Evolutionary conservation across 768 basidiomycete genomes (phyloP), one percentile per base, ranked within the genome.

Genomic region (Kockovaella imperatae): DNA sequence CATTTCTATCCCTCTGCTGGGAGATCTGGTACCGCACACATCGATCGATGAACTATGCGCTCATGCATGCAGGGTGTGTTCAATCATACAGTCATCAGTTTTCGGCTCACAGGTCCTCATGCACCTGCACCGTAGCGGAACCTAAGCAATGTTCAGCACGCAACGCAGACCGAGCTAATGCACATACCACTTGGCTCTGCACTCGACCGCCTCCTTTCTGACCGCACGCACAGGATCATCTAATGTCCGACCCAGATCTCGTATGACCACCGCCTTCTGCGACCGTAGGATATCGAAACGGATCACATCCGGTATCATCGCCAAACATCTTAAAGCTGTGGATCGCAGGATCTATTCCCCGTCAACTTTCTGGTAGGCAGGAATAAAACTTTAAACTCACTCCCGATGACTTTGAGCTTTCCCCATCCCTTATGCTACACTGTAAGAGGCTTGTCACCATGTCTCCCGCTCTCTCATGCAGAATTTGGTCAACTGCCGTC

Each of bases 161-260:
- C n/a, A n/a, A n/a, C n/a, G n/a, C n/a, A n/a, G n/a, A n/a, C n/a
- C n/a, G n/a, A n/a, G n/a, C n/a, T n/a, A n/a, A n/a, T n/a, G n/a
- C 8, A 51, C 54, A 39, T 50, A 75, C 75, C 75, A 76, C 38
- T 54, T 56, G 1, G 72, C 65, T 34, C 83, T 62, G 28, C 88
- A 83, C 57, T 88, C 82, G 2, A 97, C 95, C 1, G 90, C 93
- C 60, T 86, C 87, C 59, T 80, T 83, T 45, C 95, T 77, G 6
- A 99, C 90, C 2, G 73, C 72, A 50, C 85, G 76, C 65, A 83
- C 84, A n/a, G 86, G 86, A 72, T 97, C 95, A 65, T 97, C 95
- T 39, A 97, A 70, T 3, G 78, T 79, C 52, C 77, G 80, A 0
- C 78, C 83, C 23, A 99, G 75, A 51, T 83, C 82, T 30, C 80